Conservation (phyloP, 257 asterid species). For the Jasminum sambac region DNA sequence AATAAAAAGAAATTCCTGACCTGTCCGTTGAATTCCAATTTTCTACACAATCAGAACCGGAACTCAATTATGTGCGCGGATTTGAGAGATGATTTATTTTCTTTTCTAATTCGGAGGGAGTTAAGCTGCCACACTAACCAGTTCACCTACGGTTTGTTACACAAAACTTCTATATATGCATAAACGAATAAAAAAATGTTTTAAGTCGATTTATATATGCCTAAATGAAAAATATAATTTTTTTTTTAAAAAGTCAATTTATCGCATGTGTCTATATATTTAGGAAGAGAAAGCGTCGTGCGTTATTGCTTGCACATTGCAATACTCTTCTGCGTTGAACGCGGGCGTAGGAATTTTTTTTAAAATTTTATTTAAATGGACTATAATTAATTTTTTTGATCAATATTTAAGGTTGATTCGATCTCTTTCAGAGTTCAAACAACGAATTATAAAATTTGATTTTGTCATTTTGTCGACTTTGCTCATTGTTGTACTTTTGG, state of each 20-base stretch:
- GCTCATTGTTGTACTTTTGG: too few relatives aligned
- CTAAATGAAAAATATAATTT: too few relatives aligned
- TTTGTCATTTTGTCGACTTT: too few relatives aligned
- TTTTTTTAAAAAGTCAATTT: too few relatives aligned
- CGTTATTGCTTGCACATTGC: too few relatives aligned
- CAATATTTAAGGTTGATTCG: too few relatives aligned
- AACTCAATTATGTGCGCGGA: not conserved
- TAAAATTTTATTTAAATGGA: too few relatives aligned
- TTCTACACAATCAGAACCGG: not conserved
- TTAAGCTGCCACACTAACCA: constrained; percentile 1
- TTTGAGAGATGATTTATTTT: not conserved
- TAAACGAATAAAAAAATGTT: too few relatives aligned
- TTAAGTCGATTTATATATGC: not conserved
- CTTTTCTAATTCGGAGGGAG: not conserved
- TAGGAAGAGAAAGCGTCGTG: not conserved
- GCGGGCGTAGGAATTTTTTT: not conserved
- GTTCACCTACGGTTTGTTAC: not conserved
- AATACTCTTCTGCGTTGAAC: not conserved
- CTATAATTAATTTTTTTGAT: too few relatives aligned
- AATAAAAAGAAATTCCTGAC: not conserved
- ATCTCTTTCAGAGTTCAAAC: too few relatives aligned
- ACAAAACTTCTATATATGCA: not conserved
- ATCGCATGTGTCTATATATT: too few relatives aligned
- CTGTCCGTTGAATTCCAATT: not conserved
- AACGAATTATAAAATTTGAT: too few relatives aligned